These are phyloP conservation scores for Lyophyllum decastes DNA, from an alignment of 768 basidiomycete genomes.

Conservation along the genomic window DNA sequence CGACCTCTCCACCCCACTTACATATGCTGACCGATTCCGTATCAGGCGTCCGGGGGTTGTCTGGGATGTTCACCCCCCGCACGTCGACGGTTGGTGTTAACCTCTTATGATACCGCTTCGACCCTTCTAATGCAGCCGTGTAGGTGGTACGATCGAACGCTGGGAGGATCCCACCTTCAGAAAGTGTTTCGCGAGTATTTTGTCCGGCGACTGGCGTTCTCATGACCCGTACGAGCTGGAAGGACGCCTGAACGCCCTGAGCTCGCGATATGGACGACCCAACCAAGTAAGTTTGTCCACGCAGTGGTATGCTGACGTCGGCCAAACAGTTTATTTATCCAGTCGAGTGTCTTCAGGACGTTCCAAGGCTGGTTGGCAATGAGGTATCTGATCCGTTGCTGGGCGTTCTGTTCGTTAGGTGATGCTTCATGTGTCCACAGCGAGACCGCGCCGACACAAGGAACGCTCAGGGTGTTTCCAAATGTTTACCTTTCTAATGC, in stretches of 20 bases:
- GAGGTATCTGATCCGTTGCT: constrained; percentile 39
- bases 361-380: constrained; percentile 82
- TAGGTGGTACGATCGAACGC: constrained; percentile 75
- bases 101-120: neutral
- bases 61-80: constrained; percentile 52
- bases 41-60: constrained; percentile 66
- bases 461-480: constrained; percentile 71
- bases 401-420: neutral
- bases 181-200: constrained; percentile 60
- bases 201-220: constrained; percentile 59
- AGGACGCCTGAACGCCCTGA: constrained; percentile 58
- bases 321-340: constrained; percentile 3
- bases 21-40: constrained; percentile 74
- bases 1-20: constrained; percentile 61
- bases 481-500: constrained; percentile 66
- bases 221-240: constrained; percentile 71
- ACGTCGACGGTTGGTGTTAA: constrained; percentile 40
- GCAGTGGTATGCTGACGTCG: neutral
- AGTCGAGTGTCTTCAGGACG: constrained; percentile 56
- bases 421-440: constrained; percentile 25
- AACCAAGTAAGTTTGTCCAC: constrained; percentile 38
- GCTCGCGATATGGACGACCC: constrained; percentile 61
- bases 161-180: constrained; percentile 67
- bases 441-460: constrained; percentile 68
- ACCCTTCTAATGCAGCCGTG: constrained; percentile 6